Percentiles rank a stretch among this genome's conserved stretches.
phyloP scores from a whole-genome alignment of 768 basidiomycete species.

The Piloderma croceum region DNA sequence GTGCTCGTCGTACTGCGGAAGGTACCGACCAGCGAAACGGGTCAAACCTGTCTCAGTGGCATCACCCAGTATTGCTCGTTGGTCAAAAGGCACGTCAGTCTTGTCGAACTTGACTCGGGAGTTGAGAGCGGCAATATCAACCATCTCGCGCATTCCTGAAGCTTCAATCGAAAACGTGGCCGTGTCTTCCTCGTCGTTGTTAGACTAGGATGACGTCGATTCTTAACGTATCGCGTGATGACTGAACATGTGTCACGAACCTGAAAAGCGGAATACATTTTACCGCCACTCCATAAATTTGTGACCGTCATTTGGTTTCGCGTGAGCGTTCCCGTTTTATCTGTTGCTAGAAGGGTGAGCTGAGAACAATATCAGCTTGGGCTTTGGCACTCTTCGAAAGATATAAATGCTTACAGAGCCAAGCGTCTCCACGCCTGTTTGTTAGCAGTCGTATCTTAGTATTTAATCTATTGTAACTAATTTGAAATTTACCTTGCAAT shows the following conservation, averaged over 20 bases:
- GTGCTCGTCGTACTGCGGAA: slow-evolving; percentile 50
- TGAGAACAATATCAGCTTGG: slow-evolving; percentile 21
- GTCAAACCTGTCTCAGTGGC: slow-evolving; percentile 73
- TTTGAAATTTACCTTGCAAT: slow-evolving; percentile 66
- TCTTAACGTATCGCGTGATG: too few relatives aligned
- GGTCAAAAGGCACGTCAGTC: slow-evolving; percentile 54
- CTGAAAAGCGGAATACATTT: slow-evolving; percentile 64
- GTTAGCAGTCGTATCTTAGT: too few relatives aligned
- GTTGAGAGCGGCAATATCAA: slow-evolving; percentile 60
- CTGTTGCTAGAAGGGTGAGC: slow-evolving; percentile 63
- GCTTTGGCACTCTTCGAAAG: too few relatives aligned
- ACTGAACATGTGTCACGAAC: slow-evolving; percentile 20
- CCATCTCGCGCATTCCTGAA: slow-evolving; percentile 59
- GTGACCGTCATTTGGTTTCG: slow-evolving; percentile 74
- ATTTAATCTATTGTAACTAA: too few relatives aligned
- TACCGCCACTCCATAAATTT: slow-evolving; percentile 58
- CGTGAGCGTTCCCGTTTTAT: slow-evolving; percentile 69
- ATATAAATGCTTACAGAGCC: slow-evolving; percentile 16
- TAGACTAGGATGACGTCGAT: slow-evolving; percentile 42
- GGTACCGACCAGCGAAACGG: slow-evolving; percentile 55
- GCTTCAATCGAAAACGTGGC: slow-evolving; percentile 43
- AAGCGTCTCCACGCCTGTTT: slow-evolving; percentile 1
- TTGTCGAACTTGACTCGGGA: slow-evolving; percentile 68
- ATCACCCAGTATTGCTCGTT: slow-evolving; percentile 60
- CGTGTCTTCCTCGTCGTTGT: slow-evolving; percentile 58